Percentiles rank a stretch among this genome's conserved stretches.
These are phyloP conservation scores for Galium porrigens DNA, from an alignment of 305 asterid species.

Conservation along the genomic window DNA sequence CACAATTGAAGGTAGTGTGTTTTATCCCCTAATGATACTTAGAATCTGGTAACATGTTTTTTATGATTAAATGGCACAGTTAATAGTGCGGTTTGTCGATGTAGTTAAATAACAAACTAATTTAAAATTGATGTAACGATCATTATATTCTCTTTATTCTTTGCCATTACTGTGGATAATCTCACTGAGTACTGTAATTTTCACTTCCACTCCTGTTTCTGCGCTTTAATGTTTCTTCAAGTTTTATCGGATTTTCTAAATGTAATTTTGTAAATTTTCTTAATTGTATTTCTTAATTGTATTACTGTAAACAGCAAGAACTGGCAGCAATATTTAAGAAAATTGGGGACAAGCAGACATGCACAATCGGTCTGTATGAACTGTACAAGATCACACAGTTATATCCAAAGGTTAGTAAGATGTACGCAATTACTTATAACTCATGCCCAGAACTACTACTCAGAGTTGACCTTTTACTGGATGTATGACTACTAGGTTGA, in stretches of 20 bases:
- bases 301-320: conserved; percentile 59
- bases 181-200: neutral
- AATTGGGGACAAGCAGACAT: conserved; percentile 98
- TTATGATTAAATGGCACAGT: neutral
- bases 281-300: neutral
- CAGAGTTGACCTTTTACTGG: conserved; percentile 3
- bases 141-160: neutral
- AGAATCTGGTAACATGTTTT: neutral
- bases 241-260: neutral
- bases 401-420: conserved; percentile 64
- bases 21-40: neutral
- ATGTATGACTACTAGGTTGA: conserved; percentile 57
- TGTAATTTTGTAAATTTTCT: neutral
- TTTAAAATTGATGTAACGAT: no score
- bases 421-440: neutral
- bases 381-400: conserved; percentile 89
- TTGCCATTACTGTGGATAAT: neutral
- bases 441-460: neutral
- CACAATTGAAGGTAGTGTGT: conserved; percentile 67
- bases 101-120: neutral
- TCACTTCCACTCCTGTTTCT: neutral
- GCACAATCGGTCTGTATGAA: conserved; percentile 94
- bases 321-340: conserved; percentile 94
- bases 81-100: neutral
- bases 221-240: neutral